These are phyloP conservation scores for Colletotrichum tropicale DNA, from an alignment of 2,329 filamentous ascomycete species.

Conservation along the genomic window DNA sequence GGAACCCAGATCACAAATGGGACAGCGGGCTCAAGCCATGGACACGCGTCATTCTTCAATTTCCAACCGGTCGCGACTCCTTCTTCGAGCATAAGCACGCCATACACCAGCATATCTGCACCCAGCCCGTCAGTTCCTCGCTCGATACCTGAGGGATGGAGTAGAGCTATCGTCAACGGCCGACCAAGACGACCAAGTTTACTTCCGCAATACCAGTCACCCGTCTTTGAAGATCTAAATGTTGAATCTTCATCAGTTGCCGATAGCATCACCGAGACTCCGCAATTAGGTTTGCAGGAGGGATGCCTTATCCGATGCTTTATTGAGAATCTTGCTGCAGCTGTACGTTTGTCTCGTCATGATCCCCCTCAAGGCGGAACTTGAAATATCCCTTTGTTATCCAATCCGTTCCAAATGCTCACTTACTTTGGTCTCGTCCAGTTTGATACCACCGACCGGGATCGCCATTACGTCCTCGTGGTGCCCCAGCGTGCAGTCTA, in stretches of 20 bases:
- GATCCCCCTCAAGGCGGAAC: background rate
- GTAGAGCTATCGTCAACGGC: background rate
- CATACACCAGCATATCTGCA: background rate
- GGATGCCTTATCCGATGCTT: background rate
- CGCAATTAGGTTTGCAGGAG: background rate
- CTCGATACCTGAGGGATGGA: background rate
- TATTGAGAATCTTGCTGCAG: background rate
- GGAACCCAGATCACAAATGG: background rate
- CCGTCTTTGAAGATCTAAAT: background rate
- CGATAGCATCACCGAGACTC: background rate
- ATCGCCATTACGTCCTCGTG: background rate
- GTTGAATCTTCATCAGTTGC: background rate
- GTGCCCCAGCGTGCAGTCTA: background rate
- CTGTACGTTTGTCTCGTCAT: background rate
- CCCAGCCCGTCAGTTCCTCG: background rate
- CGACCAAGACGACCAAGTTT: background rate
- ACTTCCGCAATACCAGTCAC: background rate
- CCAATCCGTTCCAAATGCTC: background rate
- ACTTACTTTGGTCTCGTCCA: background rate
- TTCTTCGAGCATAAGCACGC: background rate
- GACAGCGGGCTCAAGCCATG: background rate
- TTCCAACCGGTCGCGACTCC: background rate
- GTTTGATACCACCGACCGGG: constrained; percentile 3
- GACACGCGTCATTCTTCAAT: background rate
- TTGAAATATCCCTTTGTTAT: background rate